These are phyloP conservation scores for Marchantia polymorpha DNA, from an alignment of 225 moss, liverwort and hornwort species.

Conservation along the genomic window DNA sequence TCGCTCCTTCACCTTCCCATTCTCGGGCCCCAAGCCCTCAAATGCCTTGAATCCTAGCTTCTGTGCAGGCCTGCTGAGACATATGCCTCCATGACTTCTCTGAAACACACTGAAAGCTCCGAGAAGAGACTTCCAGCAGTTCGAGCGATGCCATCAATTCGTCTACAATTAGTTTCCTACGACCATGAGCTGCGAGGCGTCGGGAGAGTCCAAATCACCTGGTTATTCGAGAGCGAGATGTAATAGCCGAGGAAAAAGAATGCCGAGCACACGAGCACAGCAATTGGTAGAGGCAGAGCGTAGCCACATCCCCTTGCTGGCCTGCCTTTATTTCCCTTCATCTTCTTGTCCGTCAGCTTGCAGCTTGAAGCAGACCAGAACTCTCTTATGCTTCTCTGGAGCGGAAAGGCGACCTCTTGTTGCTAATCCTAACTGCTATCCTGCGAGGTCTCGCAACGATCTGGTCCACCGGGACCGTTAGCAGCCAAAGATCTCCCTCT, in stretches of 20 bases:
- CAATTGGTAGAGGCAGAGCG: conserved; percentile 67
- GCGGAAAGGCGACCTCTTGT: no score
- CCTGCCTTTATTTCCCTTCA: conserved; percentile 47
- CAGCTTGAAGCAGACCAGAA: background rate
- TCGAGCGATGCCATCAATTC: no score
- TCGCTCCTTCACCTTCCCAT: conserved; percentile 12
- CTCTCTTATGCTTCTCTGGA: no score
- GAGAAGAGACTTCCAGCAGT: no score
- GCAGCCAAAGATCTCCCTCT: background rate
- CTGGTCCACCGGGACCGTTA: background rate
- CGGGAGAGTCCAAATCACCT: conserved; percentile 40
- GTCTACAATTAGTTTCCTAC: no score
- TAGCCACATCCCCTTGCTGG: conserved; percentile 47
- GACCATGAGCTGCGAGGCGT: no score
- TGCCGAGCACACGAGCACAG: conserved; percentile 57
- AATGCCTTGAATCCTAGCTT: background rate
- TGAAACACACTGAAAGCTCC: no score
- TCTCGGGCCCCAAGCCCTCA: conserved; percentile 31
- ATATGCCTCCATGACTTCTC: no score
- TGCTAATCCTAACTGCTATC: background rate
- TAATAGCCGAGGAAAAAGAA: conserved; percentile 87
- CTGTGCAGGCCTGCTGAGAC: background rate
- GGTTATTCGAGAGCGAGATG: conserved; percentile 48
- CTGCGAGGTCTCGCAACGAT: background rate
- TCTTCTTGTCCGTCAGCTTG: conserved; percentile 8